These are phyloP conservation scores for Capsicum pubescens DNA, from an alignment of 257 asterid species.

Conservation along the genomic window DNA sequence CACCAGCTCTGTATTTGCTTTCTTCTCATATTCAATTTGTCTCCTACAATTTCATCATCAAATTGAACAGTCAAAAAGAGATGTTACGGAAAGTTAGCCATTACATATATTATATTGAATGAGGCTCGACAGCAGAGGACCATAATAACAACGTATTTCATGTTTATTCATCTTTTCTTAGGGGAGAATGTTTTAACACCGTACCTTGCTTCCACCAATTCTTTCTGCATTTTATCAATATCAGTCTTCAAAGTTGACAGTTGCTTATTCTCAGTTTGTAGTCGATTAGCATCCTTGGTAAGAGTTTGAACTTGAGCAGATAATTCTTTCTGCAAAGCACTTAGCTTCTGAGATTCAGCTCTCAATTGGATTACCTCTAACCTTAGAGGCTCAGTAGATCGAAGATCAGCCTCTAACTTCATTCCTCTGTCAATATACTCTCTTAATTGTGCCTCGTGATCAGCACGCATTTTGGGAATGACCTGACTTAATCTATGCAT, in stretches of 20 bases:
- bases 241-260: conserved; percentile 63
- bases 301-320: conserved; percentile 63
- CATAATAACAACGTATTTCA: conserved; percentile 8
- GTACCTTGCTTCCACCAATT: conserved; percentile 76
- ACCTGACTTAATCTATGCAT: conserved; percentile 69
- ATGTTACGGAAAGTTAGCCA: conserved; percentile 21
- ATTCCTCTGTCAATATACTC: conserved; percentile 74
- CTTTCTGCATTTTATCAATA: conserved; percentile 73
- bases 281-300: conserved; percentile 65
- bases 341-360: conserved; percentile 72
- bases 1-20: conserved; percentile 67
- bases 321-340: conserved; percentile 58
- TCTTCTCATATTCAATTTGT: conserved; percentile 73
- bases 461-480: conserved; percentile 68
- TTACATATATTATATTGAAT: background rate
- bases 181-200: background rate
- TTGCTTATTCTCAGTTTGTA: conserved; percentile 70
- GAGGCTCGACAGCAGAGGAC: conserved; percentile 8
- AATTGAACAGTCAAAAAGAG: conserved; percentile 30
- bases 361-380: conserved; percentile 64
- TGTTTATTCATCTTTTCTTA: background rate
- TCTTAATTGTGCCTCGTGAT: conserved; percentile 73
- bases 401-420: conserved; percentile 85
- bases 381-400: conserved; percentile 63
- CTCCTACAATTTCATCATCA: conserved; percentile 51